Evolutionary conservation across 768 basidiomycete genomes (phyloP), one percentile per base, ranked within the genome.

Genomic region (Russula sp.): DNA sequence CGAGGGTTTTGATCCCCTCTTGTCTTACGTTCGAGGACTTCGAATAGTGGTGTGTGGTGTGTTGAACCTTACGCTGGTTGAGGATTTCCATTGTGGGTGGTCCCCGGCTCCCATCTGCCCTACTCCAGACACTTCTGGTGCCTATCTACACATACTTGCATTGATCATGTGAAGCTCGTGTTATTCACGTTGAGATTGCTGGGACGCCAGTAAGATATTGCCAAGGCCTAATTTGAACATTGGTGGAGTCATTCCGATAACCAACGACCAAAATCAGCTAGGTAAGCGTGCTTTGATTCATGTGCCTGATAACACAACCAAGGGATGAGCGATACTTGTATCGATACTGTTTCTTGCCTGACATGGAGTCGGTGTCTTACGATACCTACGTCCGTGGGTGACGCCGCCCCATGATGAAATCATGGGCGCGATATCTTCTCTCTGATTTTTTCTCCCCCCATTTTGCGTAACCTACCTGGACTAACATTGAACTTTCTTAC

Each of bases 291-390:
- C 43, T 39, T 47, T 14, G 5, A 18, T 48, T 36, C 34, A 46
- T 52, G 49, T 58, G 47, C 43, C 41, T 45, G 43, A 46, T 51
- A 45, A 34, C 16, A 58, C 42, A 8, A 52, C 32, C 46, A n/a
- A 43, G 45, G 57, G 62, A 63, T 63, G 62, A 63, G 41, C 25
- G 32, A 35, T 48, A 36, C 7, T 43, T 14, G 60, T 61, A 56
- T 61, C 60, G 5, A 60, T 29, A 34, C 16, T 25, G 25, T 41
- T 36, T 22, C 18, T 18, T 46, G 20, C 48, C 62, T 58, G 57
- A 63, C 62, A 43, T 63, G 62, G 56, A 59, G 62, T 54, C 36
- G 62, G 46, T 43, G 41, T 63, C 57, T 25, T 51, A 34, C 2
- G 34, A 59, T 42, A 35, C 47, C 62, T 13, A 54, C 62, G 62